A percentile compares a stretch with the other conserved stretches of the same genome.
These are phyloP conservation scores for Fusarium sp. DNA, from an alignment of 2,329 filamentous ascomycete genomes.

Conservation along the genomic window DNA sequence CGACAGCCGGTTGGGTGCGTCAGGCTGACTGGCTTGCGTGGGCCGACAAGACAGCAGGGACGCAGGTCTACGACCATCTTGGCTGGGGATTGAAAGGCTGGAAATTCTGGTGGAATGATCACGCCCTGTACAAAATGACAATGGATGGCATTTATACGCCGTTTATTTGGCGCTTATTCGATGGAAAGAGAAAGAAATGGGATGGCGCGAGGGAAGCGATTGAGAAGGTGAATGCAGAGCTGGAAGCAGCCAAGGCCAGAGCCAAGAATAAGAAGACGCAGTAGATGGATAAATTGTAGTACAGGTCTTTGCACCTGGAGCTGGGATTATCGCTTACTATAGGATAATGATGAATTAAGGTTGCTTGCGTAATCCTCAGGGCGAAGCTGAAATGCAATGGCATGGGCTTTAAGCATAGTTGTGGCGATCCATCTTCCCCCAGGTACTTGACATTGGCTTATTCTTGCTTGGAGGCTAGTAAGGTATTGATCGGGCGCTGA, in stretches of 20 bases:
- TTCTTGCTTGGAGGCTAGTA: not conserved
- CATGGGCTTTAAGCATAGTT: no score
- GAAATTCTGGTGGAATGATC: constrained; percentile 58
- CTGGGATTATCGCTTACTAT: not conserved
- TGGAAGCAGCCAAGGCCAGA: constrained; percentile 24
- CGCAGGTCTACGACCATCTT: constrained; percentile 56
- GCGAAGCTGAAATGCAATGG: no score
- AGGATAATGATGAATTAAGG: no score
- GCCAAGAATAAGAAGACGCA: constrained; percentile 28
- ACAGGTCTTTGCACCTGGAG: no score
- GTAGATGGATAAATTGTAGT: not conserved
- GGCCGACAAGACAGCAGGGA: constrained; percentile 59
- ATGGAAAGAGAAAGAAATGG: constrained; percentile 58
- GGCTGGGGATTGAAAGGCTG: constrained; percentile 58
- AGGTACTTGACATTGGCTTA: not conserved
- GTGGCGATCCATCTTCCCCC: no score
- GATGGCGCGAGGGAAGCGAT: constrained; percentile 55
- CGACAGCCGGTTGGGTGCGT: constrained; percentile 48
- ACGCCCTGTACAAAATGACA: constrained; percentile 54
- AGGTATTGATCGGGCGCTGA: not conserved
- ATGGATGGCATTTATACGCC: constrained; percentile 58
- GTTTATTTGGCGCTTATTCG: constrained; percentile 58
- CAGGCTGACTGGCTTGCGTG: constrained; percentile 56
- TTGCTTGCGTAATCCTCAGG: no score
- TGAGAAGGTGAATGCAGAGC: constrained; percentile 48